Evolutionary conservation across 352 stramenopile species (phyloP).

Genomic region (Globisporangium abappressorium): DNA sequence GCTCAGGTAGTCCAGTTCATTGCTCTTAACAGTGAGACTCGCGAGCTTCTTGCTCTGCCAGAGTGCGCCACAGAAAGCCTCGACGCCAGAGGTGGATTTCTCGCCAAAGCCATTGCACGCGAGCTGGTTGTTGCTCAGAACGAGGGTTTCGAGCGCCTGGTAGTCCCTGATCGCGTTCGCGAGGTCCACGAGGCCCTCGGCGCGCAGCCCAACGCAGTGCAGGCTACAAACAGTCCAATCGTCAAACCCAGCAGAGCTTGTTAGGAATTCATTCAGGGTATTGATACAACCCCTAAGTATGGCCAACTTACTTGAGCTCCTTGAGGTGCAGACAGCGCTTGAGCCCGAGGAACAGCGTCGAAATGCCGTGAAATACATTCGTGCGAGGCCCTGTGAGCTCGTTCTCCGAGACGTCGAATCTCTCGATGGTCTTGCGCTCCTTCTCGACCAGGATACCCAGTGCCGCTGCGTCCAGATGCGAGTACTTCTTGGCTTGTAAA

Average conservation of each 20-base stretch:
- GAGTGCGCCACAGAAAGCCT: conserved; percentile 54
- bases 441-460: conserved; percentile 50
- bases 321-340: conserved; percentile 45
- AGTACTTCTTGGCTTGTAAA: conserved; percentile 32
- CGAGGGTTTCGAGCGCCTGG: conserved; percentile 38
- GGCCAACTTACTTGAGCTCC: conserved; percentile 45
- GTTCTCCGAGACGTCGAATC: conserved; percentile 53
- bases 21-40: conserved; percentile 41
- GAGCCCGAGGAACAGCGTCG: conserved; percentile 39
- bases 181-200: conserved; percentile 52
- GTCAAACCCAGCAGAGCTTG: not conserved
- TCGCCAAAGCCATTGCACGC: conserved; percentile 57
- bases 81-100: conserved; percentile 41
- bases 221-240: conserved; percentile 23
- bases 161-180: conserved; percentile 41
- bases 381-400: conserved; percentile 37
- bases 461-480: conserved; percentile 57
- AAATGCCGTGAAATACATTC: conserved; percentile 63
- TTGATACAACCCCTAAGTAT: not conserved
- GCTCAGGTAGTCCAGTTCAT: conserved; percentile 58
- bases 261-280: not conserved
- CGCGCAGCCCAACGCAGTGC: conserved; percentile 30
- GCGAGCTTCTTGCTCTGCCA: conserved; percentile 41
- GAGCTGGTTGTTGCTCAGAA: conserved; percentile 47
- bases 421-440: conserved; percentile 42